Conservation (phyloP, 2,329 filamentous ascomycete species). For the Trichophyton mentagrophytes region DNA sequence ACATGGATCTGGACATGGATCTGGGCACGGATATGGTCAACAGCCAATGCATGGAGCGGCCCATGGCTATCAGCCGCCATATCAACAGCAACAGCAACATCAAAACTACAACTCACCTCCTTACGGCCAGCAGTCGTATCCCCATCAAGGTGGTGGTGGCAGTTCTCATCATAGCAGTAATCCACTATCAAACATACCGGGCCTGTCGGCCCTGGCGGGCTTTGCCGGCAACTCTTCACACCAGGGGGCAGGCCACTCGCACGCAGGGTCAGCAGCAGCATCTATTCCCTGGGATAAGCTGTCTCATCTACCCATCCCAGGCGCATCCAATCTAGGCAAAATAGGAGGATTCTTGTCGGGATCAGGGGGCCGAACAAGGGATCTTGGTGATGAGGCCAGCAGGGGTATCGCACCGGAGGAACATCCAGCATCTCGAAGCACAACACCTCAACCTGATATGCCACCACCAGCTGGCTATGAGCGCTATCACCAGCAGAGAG, state of each 20-base stretch:
- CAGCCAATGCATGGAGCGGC: neutral
- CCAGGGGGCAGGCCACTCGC: neutral
- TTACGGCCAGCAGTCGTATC: neutral
- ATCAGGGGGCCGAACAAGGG: neutral
- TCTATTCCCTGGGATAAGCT: conserved; percentile 22
- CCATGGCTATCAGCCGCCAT: neutral
- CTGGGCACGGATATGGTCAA: neutral
- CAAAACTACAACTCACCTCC: neutral
- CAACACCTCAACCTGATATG: neutral
- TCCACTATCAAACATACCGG: conserved; percentile 19
- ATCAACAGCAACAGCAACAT: conserved; percentile 2
- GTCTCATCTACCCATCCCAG: conserved; percentile 25
- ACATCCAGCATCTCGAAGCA: neutral
- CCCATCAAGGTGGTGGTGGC: neutral
- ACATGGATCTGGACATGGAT: conserved; percentile 6
- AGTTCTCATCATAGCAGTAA: conserved; percentile 16
- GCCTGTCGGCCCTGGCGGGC: conserved; percentile 9
- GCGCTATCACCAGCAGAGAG: conserved; percentile 10
- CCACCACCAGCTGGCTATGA: conserved; percentile 14
- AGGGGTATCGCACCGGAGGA: neutral
- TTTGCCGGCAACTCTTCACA: conserved; percentile 9
- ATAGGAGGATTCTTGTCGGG: conserved; percentile 21
- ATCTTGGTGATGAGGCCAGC: neutral
- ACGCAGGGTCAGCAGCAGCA: conserved; percentile 12
- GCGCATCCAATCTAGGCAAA: conserved; percentile 28